Conservation (phyloP, 192 early-diverging fungal genomes). For the Gonapodya sp. region DNA sequence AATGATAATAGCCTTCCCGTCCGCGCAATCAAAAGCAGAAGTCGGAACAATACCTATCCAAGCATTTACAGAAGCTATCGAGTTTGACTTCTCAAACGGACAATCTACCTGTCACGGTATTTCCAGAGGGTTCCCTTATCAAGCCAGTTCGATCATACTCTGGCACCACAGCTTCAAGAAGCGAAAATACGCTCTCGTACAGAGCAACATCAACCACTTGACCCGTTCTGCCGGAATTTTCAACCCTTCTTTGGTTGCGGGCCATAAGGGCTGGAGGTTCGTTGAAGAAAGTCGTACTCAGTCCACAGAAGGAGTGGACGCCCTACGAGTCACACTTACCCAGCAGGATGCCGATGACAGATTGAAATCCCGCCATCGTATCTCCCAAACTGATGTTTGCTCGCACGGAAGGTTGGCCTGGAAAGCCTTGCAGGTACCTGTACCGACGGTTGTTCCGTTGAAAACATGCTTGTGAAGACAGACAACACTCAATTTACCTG, state of each 20-base stretch:
- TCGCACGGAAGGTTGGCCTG: constrained; percentile 29
- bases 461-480: too few species aligned
- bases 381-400: constrained; percentile 42
- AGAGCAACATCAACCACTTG: constrained; percentile 42
- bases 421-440: constrained; percentile 31
- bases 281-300: not conserved
- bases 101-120: constrained; percentile 29
- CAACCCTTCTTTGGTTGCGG: constrained; percentile 22
- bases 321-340: not conserved
- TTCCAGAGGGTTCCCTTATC: constrained; percentile 40
- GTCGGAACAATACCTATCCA: constrained; percentile 28
- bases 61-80: not conserved
- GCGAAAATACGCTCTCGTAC: constrained; percentile 35
- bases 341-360: constrained; percentile 30
- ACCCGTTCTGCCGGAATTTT: constrained; percentile 14
- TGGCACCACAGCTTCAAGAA: constrained; percentile 38
- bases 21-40: constrained; percentile 31
- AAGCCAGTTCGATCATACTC: constrained; percentile 35
- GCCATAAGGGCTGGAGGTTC: constrained; percentile 15
- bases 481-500: too few species aligned
- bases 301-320: not conserved
- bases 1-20: constrained; percentile 37
- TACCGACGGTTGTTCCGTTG: too few species aligned
- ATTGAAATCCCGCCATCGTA: constrained; percentile 36
- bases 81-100: not conserved